phyloP scores from a whole-genome alignment of 2,329 filamentous ascomycete species.

The Colletotrichum lentis region DNA sequence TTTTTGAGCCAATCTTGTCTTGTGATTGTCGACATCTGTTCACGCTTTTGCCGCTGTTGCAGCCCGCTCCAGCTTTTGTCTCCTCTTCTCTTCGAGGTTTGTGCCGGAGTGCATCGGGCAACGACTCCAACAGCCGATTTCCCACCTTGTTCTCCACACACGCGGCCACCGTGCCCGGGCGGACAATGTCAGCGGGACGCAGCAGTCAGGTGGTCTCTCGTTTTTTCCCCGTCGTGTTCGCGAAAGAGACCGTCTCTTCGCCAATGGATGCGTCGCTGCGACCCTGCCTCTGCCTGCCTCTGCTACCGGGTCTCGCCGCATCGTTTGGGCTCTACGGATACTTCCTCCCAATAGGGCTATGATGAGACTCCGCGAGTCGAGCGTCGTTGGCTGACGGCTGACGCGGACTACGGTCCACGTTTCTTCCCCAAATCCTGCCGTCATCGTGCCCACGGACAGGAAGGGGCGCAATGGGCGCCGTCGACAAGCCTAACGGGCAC shows the following conservation, averaged over 20 bases:
- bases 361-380: constrained; percentile 12
- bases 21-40: constrained; percentile 5
- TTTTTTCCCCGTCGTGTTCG: constrained; percentile 18
- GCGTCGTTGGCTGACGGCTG: constrained; percentile 23
- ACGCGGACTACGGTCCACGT: constrained; percentile 10
- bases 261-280: constrained; percentile 24
- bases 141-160: constrained; percentile 6
- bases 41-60: neutral
- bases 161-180: neutral
- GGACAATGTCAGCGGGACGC: neutral
- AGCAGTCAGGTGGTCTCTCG: constrained; percentile 28
- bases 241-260: constrained; percentile 20
- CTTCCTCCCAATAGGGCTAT: neutral
- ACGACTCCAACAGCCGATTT: neutral
- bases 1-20: neutral
- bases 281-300: neutral
- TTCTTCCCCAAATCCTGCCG: constrained; percentile 2
- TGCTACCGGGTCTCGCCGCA: constrained; percentile 2
- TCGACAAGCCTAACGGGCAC: neutral
- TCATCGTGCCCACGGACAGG: constrained; percentile 1
- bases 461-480: constrained; percentile 18
- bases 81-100: neutral
- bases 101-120: constrained; percentile 2
- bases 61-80: neutral
- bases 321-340: neutral